These are phyloP conservation scores for Alternaria novae-zelandiae DNA, from an alignment of 2,329 filamentous ascomycete species.

Conservation along the genomic window DNA sequence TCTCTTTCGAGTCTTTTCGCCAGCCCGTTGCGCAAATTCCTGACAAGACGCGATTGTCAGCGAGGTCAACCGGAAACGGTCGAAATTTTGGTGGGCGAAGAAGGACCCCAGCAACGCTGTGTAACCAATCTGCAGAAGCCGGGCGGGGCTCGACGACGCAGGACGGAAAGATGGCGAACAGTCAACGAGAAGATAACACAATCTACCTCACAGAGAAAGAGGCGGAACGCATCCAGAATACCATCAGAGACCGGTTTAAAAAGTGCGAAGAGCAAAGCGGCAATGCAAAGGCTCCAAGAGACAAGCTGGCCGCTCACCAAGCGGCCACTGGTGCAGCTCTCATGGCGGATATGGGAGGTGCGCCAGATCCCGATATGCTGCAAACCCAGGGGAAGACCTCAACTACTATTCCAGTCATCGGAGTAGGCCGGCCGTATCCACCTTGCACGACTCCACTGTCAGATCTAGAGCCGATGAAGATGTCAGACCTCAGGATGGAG, in stretches of 20 bases:
- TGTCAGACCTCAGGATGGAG: slow-evolving; percentile 48
- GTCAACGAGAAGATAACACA: slow-evolving; percentile 25
- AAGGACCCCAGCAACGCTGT: background rate
- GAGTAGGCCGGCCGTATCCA: slow-evolving; percentile 32
- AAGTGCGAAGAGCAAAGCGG: slow-evolving; percentile 24
- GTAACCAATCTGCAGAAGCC: background rate
- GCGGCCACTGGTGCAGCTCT: slow-evolving; percentile 39
- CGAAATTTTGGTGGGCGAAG: background rate
- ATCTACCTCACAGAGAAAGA: slow-evolving; percentile 38
- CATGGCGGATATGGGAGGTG: slow-evolving; percentile 40
- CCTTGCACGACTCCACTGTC: slow-evolving; percentile 24
- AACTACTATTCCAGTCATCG: slow-evolving; percentile 28
- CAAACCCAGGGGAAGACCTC: slow-evolving; percentile 22
- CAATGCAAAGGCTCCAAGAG: slow-evolving; percentile 25
- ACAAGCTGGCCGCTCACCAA: slow-evolving; percentile 28
- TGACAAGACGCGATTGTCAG: background rate
- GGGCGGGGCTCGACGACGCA: background rate
- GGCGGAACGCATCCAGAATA: slow-evolving; percentile 32
- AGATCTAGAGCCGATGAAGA: slow-evolving; percentile 31
- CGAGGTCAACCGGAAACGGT: background rate
- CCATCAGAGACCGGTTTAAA: slow-evolving; percentile 24
- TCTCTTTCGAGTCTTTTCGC: background rate
- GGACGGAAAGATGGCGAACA: slow-evolving; percentile 6
- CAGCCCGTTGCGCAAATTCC: background rate
- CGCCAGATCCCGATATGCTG: slow-evolving; percentile 28